Percentiles rank a stretch among this genome's conserved stretches.
These are phyloP conservation scores for Pilobolus umbonatus DNA, from an alignment of 192 early-diverging fungal genomes.

Conservation along the genomic window DNA sequence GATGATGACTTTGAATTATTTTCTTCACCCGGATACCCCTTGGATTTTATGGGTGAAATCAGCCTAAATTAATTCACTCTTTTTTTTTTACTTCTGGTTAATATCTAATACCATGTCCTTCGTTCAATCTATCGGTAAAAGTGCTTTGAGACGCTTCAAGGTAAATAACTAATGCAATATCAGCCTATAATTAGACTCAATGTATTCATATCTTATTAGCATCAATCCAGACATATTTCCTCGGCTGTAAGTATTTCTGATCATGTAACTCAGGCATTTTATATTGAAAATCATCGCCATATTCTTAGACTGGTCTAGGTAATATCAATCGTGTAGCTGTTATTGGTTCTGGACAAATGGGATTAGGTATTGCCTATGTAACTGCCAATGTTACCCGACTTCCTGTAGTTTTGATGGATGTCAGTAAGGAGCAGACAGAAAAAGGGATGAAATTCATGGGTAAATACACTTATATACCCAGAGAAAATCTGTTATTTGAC, in stretches of 20 bases:
- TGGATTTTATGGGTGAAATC: no score
- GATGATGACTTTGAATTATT: not conserved
- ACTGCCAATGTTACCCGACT: constrained; percentile 77
- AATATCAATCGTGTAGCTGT: constrained; percentile 63
- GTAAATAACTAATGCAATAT: not conserved
- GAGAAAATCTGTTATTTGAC: not conserved
- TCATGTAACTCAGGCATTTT: no score
- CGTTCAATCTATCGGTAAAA: not conserved
- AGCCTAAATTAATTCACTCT: not conserved
- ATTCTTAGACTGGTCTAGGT: not conserved
- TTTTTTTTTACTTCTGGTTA: not conserved
- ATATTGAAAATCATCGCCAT: not conserved
- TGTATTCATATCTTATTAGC: not conserved
- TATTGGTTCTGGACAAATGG: constrained; percentile 96
- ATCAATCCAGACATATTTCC: not conserved
- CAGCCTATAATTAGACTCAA: not conserved
- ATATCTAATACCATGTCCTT: no score
- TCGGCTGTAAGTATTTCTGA: not conserved
- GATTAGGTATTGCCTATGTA: constrained; percentile 86
- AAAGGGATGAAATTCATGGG: constrained; percentile 81
- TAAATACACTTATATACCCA: constrained; percentile 21
- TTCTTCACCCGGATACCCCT: no score
- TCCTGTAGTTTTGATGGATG: constrained; percentile 77
- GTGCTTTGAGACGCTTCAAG: not conserved
- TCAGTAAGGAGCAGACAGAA: constrained; percentile 68